Evolutionary conservation across 495 filamentous ascomycete species (phyloP).

Genomic region (Penicillium ucsense): DNA sequence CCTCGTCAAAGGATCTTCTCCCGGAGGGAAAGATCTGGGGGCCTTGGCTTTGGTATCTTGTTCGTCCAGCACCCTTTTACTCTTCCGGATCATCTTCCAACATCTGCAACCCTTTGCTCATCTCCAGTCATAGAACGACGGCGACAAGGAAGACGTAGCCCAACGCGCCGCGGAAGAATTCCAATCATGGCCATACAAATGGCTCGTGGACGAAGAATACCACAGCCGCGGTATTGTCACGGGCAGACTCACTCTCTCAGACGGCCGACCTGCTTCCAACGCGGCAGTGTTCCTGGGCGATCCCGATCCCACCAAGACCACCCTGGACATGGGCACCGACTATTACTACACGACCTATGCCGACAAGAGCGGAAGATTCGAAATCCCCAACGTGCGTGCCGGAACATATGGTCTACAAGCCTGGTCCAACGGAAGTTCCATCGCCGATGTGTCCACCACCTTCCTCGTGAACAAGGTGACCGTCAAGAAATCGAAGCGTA

Average conservation of each 20-base stretch:
- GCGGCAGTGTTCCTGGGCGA: conserved; percentile 2
- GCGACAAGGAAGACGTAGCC: neutral
- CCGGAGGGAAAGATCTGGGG: conserved; percentile 2
- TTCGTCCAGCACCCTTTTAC: neutral
- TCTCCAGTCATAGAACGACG: neutral
- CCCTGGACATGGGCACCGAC: neutral
- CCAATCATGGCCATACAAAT: neutral
- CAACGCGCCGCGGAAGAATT: neutral
- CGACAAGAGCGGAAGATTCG: neutral
- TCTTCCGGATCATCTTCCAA: neutral
- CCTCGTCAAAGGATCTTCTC: neutral
- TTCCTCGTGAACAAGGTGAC: neutral
- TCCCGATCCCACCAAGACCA: neutral
- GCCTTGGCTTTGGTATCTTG: conserved; percentile 2
- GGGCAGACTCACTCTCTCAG: neutral
- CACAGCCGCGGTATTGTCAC: neutral
- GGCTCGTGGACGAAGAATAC: neutral
- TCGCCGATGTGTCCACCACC: neutral
- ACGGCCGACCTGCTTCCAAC: neutral
- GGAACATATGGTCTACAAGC: neutral
- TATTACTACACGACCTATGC: conserved; percentile 1
- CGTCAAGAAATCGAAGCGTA: neutral
- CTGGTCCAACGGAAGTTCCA: conserved; percentile 2
- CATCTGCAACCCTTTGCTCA: neutral
- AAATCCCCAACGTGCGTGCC: neutral